Percentiles rank a stretch among this genome's conserved stretches.
These are phyloP conservation scores for Wallacemonas rigidus DNA, from an alignment of 208 protist genomes.

Conservation along the genomic window DNA sequence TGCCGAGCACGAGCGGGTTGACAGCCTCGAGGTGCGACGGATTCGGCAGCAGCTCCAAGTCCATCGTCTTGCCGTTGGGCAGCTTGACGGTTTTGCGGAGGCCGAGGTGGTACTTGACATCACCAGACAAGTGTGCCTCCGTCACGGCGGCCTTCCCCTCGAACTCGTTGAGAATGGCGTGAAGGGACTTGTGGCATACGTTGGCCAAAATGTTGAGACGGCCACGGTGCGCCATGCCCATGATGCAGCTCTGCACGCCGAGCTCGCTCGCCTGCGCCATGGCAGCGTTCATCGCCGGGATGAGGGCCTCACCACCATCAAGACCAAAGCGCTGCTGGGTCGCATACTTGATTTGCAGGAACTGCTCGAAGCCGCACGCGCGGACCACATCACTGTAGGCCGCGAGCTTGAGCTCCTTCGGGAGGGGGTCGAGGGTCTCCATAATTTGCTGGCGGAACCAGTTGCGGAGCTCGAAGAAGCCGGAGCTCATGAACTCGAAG, in stretches of 20 bases:
- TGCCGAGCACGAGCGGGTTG: slow-evolving; percentile 98
- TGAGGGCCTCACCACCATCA: slow-evolving; percentile 96
- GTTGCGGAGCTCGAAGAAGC: slow-evolving; percentile 92
- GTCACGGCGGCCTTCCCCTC: slow-evolving; percentile 55
- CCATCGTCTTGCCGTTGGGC: slow-evolving; percentile 81
- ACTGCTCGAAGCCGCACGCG: slow-evolving; percentile 92
- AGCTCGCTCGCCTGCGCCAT: slow-evolving; percentile 83
- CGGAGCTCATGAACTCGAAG: slow-evolving; percentile 97
- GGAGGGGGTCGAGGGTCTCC: slow-evolving; percentile 65
- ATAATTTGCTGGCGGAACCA: slow-evolving; percentile 93
- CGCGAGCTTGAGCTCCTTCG: slow-evolving; percentile 55
- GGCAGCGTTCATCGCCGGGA: slow-evolving; percentile 94
- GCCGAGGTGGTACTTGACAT: slow-evolving; percentile 99
- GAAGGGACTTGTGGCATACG: slow-evolving; percentile 93
- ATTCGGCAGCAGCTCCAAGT: slow-evolving; percentile 97
- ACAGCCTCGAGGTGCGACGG: slow-evolving; percentile 99
- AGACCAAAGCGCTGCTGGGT: slow-evolving; percentile 97
- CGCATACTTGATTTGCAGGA: slow-evolving; percentile 93
- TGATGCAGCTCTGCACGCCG: slow-evolving; percentile 90
- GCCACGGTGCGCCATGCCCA: slow-evolving; percentile 99
- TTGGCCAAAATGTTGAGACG: slow-evolving; percentile 97
- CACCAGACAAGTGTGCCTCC: slow-evolving; percentile 68
- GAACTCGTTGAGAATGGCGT: slow-evolving; percentile 92
- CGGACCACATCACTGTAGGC: slow-evolving; percentile 89
- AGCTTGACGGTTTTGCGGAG: slow-evolving; percentile 65